Base-by-base conservation (phyloP, 176 grass and related monocot genomes). In the Cenchrus americanus region DNA sequence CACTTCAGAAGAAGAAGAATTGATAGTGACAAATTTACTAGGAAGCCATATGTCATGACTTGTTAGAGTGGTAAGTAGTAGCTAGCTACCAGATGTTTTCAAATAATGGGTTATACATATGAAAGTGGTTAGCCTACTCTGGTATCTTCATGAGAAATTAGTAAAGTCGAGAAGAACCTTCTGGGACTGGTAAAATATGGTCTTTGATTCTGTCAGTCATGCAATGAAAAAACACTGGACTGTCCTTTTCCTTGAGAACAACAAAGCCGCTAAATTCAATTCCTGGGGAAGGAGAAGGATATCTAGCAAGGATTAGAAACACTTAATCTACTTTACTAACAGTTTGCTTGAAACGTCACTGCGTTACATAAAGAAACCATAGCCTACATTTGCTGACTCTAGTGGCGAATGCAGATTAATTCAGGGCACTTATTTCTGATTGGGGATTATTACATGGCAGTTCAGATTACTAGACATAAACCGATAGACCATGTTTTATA, bases 111-210 rank as follows among this genome's bases (percentile, higher is more conserved):
- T 30, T 30, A 30, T 54, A 43, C 42, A 34, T n/a, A 43, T 50
- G 15, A 58, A 58, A 60, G 52, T 69, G 54, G 61, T 50, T 78
- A 61, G 24, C 64, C 54, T 30, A 21, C 54, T 43, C 13, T 43
- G 62, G 1, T 48, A 3, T 24, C 58, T 48, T 62, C 5, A 34
- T 9, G 26, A 34, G 57, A 84, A 69, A 69, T n/a, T 43, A n/a
- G 77, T 60, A 41, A 8, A 52, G 73, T 67, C 24, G 77, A 84
- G 48, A 69, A 8, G 71, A 76, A 84, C 22, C 10, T 58, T 68
- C 11, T 69, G 5, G 5, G 49, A 18, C 43, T 4, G 34, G 73
- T 18, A 60, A 67, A 26, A 48, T n/a, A 9, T 17, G 27, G 13
- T 23, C 14, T 49, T 49, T 71, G 8, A 71, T 12, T 51, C 5